Evolutionary conservation across 1,139 yeast genomes (phyloP).

Genomic region (Geotrichum siamense): DNA sequence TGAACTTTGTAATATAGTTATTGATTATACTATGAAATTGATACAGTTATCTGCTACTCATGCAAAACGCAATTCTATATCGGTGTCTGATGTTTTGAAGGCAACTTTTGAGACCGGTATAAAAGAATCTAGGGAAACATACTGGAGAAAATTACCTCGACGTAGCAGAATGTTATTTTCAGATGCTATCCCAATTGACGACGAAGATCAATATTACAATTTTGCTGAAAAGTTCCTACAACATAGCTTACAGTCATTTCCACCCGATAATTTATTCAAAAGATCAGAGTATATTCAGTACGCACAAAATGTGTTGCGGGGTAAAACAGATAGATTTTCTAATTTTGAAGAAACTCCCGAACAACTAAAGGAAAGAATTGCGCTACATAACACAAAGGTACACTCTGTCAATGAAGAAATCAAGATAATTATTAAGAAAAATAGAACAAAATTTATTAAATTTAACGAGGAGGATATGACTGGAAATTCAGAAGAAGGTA

Average conservation of each 20-base stretch:
- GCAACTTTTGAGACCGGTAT: background rate
- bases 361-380: too few species aligned
- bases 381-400: too few species aligned
- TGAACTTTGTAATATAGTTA: slow-evolving; percentile 9
- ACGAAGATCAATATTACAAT: slow-evolving; percentile 7
- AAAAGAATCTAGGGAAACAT: slow-evolving; percentile 3
- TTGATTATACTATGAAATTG: slow-evolving; percentile 3
- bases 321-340: too few species aligned
- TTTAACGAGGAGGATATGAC: background rate
- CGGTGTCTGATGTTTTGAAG: background rate
- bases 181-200: slow-evolving; percentile 5
- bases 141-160: slow-evolving; percentile 13
- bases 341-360: too few species aligned
- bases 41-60: background rate
- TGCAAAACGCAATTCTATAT: background rate
- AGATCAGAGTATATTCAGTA: too few species aligned
- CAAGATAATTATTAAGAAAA: too few species aligned
- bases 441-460: background rate
- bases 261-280: too few species aligned
- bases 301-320: too few species aligned
- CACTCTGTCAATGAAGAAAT: too few species aligned
- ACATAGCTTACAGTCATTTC: too few species aligned
- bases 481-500: background rate
- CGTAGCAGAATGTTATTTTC: slow-evolving; percentile 4
- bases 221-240: slow-evolving; percentile 2